phyloP scores from a whole-genome alignment of 1,284 basidiomycete species.

The Ustilago xerochloae region DNA sequence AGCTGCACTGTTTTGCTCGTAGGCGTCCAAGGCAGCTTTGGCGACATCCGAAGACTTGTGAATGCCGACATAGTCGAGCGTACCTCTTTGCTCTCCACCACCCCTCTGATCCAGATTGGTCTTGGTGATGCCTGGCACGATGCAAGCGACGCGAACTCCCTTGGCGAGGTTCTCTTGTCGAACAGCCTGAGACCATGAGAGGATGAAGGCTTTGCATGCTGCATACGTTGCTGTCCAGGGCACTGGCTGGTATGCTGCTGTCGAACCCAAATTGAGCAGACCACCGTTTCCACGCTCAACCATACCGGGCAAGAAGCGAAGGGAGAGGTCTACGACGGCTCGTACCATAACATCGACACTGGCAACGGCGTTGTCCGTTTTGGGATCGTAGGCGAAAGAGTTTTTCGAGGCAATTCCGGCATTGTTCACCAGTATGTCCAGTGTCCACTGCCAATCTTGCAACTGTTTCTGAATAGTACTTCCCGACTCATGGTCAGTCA shows the following conservation, averaged over 20 bases:
- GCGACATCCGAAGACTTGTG: background rate
- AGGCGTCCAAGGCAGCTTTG: background rate
- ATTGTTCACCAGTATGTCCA: background rate
- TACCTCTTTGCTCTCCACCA: background rate
- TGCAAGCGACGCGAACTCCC: conserved; percentile 3
- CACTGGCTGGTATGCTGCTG: background rate
- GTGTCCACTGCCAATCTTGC: background rate
- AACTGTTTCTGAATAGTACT: background rate
- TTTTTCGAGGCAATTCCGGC: background rate
- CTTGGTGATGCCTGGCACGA: conserved; percentile 5
- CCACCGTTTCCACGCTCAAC: background rate
- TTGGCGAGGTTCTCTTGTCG: background rate
- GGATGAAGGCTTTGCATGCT: conserved; percentile 6
- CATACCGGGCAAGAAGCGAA: background rate
- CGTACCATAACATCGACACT: background rate
- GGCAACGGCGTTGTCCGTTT: background rate
- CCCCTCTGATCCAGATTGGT: background rate
- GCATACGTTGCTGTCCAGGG: conserved; percentile 5
- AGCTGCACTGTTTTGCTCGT: conserved; percentile 1
- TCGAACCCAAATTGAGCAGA: conserved; percentile 1
- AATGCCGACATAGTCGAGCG: conserved; percentile 9
- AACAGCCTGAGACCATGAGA: conserved; percentile 6
- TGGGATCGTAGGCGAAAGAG: background rate
- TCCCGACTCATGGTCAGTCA: background rate
- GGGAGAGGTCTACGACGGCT: background rate